phyloP scores from a whole-genome alignment of 2,329 filamentous ascomycete genomes.

The Atkinsonella hypoxylon region DNA sequence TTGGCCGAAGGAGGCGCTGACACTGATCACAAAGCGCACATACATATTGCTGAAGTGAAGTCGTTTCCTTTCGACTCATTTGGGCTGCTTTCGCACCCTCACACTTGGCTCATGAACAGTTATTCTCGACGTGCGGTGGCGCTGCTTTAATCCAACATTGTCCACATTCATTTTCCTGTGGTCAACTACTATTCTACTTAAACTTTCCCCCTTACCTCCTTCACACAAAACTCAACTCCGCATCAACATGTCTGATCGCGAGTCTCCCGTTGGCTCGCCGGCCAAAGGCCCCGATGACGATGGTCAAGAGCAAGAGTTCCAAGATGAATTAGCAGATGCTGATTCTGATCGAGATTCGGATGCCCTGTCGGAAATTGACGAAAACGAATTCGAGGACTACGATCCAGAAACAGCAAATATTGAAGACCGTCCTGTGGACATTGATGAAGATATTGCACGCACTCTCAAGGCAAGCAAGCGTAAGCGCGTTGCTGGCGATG shows the following conservation, averaged over 20 bases:
- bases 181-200: not conserved
- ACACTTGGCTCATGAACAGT: not conserved
- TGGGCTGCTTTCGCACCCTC: not conserved
- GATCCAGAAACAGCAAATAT: slow-evolving; percentile 52
- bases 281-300: slow-evolving; percentile 26
- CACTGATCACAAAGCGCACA: not conserved
- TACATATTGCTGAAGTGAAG: not conserved
- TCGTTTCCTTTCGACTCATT: not conserved
- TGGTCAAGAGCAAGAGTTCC: slow-evolving; percentile 28
- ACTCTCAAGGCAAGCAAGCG: slow-evolving; percentile 54
- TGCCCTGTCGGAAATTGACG: slow-evolving; percentile 55
- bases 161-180: too few relatives aligned
- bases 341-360: slow-evolving; percentile 46
- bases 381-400: slow-evolving; percentile 59
- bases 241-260: slow-evolving; percentile 33
- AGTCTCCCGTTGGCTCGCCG: slow-evolving; percentile 28
- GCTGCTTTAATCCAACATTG: not conserved
- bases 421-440: slow-evolving; percentile 52
- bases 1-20: not conserved
- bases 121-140: not conserved
- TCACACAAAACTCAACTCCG: not conserved
- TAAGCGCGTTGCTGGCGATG: slow-evolving; percentile 51
- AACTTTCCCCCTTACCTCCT: not conserved
- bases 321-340: slow-evolving; percentile 28
- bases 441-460: slow-evolving; percentile 53